Evolutionary conservation across 2,329 filamentous ascomycete genomes (phyloP).

Genomic region (Stagonosporopsis rhizophila): DNA sequence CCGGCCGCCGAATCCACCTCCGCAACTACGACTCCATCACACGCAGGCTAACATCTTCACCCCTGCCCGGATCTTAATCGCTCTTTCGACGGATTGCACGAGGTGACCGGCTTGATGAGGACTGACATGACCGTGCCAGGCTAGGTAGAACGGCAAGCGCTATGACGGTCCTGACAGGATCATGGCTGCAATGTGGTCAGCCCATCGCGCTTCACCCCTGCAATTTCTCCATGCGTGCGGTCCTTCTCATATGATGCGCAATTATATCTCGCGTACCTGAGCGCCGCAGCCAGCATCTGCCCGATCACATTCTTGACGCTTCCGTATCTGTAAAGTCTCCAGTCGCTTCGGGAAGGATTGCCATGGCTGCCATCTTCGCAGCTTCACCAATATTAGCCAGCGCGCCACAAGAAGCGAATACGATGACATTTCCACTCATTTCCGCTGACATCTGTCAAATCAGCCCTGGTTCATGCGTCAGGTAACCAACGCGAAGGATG

Average conservation of each 20-base stretch:
- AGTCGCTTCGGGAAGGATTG: conserved; percentile 8
- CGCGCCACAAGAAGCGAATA: conserved; percentile 7
- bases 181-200: conserved; percentile 17
- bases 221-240: conserved; percentile 21
- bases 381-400: conserved; percentile 5
- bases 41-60: neutral
- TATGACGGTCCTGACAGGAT: conserved; percentile 16
- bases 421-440: conserved; percentile 8
- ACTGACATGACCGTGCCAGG: conserved; percentile 9
- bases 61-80: neutral
- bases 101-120: neutral
- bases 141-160: conserved; percentile 8
- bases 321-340: neutral
- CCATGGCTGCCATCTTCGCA: conserved; percentile 1
- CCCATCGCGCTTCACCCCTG: conserved; percentile 20
- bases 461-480: conserved; percentile 4
- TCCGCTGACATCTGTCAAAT: conserved; percentile 10
- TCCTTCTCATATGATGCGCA: conserved; percentile 22
- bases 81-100: neutral
- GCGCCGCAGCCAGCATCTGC: conserved; percentile 18
- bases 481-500: neutral
- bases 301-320: neutral
- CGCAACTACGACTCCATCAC: neutral
- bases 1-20: conserved; percentile 10
- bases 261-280: conserved; percentile 20